These are phyloP conservation scores for Claviceps maximensis DNA, from an alignment of 2,329 filamentous ascomycete species.

Conservation along the genomic window DNA sequence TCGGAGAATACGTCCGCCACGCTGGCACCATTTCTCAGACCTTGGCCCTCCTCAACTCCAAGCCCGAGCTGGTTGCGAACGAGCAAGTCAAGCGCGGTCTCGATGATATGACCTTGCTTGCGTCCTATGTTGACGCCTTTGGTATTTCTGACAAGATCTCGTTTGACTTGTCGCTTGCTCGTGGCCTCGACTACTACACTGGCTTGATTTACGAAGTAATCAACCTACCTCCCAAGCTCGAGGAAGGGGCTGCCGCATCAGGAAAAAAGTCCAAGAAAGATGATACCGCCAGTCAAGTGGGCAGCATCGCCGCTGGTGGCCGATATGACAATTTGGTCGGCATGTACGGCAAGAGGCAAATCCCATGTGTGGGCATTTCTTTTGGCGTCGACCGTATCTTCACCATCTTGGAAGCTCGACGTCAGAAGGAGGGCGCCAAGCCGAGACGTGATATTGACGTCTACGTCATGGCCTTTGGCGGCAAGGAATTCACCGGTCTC, in stretches of 20 bases:
- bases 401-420: constrained; percentile 70
- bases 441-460: constrained; percentile 58
- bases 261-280: constrained; percentile 38
- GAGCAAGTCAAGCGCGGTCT: constrained; percentile 66
- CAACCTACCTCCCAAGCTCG: constrained; percentile 37
- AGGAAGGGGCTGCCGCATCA: constrained; percentile 17
- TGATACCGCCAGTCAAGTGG: constrained; percentile 48
- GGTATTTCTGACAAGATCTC: constrained; percentile 60
- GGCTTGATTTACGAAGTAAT: constrained; percentile 84
- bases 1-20: constrained; percentile 69
- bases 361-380: constrained; percentile 55
- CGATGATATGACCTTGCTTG: constrained; percentile 66
- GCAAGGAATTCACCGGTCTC: constrained; percentile 69
- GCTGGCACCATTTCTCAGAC: constrained; percentile 61
- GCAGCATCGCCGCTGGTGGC: constrained; percentile 78
- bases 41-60: constrained; percentile 53
- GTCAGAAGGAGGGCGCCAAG: constrained; percentile 49
- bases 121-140: constrained; percentile 71
- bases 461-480: constrained; percentile 89
- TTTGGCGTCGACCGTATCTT: constrained; percentile 96
- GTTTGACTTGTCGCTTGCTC: constrained; percentile 80
- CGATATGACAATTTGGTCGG: constrained; percentile 87
- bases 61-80: constrained; percentile 57
- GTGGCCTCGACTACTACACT: constrained; percentile 88
- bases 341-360: constrained; percentile 82